Percentiles rank a stretch among this genome's conserved stretches.
phyloP scores from a whole-genome alignment of 164 flowering plant species.

The Kalanchoe fedtschenkoi region DNA sequence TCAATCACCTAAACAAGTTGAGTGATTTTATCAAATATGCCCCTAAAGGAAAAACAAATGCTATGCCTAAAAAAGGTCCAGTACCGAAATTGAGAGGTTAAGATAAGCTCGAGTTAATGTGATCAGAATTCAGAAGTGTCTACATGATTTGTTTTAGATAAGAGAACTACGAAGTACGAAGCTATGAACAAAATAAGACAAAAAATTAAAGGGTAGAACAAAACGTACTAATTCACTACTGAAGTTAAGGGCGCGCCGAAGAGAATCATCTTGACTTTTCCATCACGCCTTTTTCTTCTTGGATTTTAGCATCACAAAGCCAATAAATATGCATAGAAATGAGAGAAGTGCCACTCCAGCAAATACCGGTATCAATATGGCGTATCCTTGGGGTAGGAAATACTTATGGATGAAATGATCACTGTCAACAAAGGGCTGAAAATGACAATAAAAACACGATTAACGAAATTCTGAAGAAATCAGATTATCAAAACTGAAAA shows the following conservation, averaged over 20 bases:
- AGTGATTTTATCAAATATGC: no score
- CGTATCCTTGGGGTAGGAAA: conserved; percentile 82
- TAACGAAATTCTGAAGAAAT: not conserved
- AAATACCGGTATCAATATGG: conserved; percentile 71
- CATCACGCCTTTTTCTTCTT: conserved; percentile 65
- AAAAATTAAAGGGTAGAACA: no score
- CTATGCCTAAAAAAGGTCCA: no score
- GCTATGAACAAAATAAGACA: no score
- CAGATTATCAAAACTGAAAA: not conserved
- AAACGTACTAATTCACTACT: no score
- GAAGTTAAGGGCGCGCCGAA: not conserved
- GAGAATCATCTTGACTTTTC: not conserved
- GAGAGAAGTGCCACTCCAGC: conserved; percentile 69
- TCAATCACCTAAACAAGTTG: not conserved
- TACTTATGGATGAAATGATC: conserved; percentile 86
- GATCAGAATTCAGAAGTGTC: not conserved
- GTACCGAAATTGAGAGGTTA: no score
- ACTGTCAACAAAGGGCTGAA: conserved; percentile 90
- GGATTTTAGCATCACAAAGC: conserved; percentile 77
- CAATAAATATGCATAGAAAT: conserved; percentile 59
- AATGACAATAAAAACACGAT: not conserved
- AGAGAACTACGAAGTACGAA: not conserved
- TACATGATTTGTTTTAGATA: not conserved
- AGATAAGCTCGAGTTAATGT: no score
- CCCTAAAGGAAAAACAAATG: no score